Evolutionary conservation across 257 asterid species (phyloP).

Genomic region (Mitragyna speciosa): DNA sequence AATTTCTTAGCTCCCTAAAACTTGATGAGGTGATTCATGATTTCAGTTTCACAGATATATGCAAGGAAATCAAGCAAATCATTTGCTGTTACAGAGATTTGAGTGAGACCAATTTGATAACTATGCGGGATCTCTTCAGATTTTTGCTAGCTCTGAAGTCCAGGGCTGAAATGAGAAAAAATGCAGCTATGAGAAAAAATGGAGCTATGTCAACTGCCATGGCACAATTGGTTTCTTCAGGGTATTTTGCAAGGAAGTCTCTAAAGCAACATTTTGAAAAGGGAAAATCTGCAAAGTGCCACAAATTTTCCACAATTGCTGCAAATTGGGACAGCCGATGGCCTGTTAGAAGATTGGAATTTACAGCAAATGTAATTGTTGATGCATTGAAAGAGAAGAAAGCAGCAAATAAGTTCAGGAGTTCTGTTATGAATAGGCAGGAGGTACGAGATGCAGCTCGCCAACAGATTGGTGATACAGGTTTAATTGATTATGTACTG

Average conservation of each 20-base stretch:
- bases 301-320: constrained; percentile 66
- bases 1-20: constrained; percentile 57
- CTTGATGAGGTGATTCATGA: constrained; percentile 57
- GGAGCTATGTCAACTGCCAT: constrained; percentile 6
- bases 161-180: constrained; percentile 29
- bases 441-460: constrained; percentile 98
- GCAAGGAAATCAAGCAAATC: constrained; percentile 42
- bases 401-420: constrained; percentile 26
- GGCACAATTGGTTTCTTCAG: constrained; percentile 24
- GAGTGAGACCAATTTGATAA: constrained; percentile 52
- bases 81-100: constrained; percentile 55
- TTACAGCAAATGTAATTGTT: constrained; percentile 77
- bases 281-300: constrained; percentile 45
- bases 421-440: constrained; percentile 79
- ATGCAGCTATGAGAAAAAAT: constrained; percentile 18
- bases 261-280: constrained; percentile 31
- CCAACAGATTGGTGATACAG: constrained; percentile 84
- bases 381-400: constrained; percentile 72
- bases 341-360: constrained; percentile 79
- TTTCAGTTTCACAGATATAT: constrained; percentile 35
- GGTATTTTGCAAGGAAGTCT: constrained; percentile 30
- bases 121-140: constrained; percentile 64
- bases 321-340: constrained; percentile 81
- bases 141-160: constrained; percentile 60
- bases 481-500: constrained; percentile 80